These are phyloP conservation scores for Kockiozyma suomiensis DNA, from an alignment of 805 yeast species.

Conservation along the genomic window DNA sequence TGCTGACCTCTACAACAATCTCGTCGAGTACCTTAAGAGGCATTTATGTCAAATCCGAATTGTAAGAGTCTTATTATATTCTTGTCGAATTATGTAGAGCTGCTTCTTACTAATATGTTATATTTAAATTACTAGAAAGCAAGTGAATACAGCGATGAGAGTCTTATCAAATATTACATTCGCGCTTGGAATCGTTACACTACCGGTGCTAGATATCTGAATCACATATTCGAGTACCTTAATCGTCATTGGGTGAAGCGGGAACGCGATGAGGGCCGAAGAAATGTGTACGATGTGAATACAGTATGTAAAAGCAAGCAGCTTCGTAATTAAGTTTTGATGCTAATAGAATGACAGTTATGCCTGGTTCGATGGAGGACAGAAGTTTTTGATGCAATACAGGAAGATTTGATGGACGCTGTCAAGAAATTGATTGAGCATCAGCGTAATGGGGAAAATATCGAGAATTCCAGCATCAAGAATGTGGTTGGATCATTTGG, in stretches of 20 bases:
- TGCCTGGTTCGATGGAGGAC: slow-evolving; percentile 87
- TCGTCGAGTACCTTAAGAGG: slow-evolving; percentile 63
- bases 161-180: slow-evolving; percentile 80
- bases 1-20: slow-evolving; percentile 77
- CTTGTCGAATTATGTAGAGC: not conserved
- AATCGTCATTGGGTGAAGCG: slow-evolving; percentile 97
- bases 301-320: slow-evolving; percentile 52
- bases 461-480: slow-evolving; percentile 65
- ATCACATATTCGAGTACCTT: slow-evolving; percentile 92
- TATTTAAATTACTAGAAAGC: slow-evolving; percentile 37
- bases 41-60: slow-evolving; percentile 47
- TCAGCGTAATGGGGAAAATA: slow-evolving; percentile 78
- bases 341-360: slow-evolving; percentile 40
- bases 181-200: slow-evolving; percentile 86
- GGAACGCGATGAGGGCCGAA: slow-evolving; percentile 89
- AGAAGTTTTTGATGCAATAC: slow-evolving; percentile 71
- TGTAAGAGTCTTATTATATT: slow-evolving; percentile 22
- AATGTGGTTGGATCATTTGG: slow-evolving; percentile 76
- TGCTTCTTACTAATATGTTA: no score
- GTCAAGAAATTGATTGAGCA: slow-evolving; percentile 72
- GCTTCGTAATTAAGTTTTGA: no score
- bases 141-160: slow-evolving; percentile 57
- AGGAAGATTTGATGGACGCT: slow-evolving; percentile 62
- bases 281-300: slow-evolving; percentile 87
- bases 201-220: slow-evolving; percentile 87